phyloP scores from a whole-genome alignment of 352 stramenopile species.

The Phytophthora pinifolia region DNA sequence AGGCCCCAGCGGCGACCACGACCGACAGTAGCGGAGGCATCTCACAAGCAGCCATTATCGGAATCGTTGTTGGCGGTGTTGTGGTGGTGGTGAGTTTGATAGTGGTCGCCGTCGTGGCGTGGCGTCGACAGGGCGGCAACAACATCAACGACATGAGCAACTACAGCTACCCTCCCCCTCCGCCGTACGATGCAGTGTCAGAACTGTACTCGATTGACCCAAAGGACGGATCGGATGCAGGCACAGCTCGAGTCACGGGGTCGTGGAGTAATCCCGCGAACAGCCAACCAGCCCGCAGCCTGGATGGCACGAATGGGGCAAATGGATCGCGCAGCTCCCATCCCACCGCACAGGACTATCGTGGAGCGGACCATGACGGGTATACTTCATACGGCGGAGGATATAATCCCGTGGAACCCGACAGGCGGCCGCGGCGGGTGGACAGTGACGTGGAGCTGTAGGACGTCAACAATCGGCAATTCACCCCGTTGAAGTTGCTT shows the following conservation, averaged over 20 bases:
- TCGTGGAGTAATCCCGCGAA: conserved; percentile 27
- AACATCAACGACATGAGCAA: conserved; percentile 26
- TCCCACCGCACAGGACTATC: conserved; percentile 12
- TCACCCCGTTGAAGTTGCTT: neutral
- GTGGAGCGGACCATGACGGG: conserved; percentile 16
- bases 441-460: conserved; percentile 73
- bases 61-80: conserved; percentile 58
- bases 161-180: conserved; percentile 53
- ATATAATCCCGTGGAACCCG: conserved; percentile 32
- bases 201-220: conserved; percentile 28
- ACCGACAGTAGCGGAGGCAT: conserved; percentile 28
- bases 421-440: conserved; percentile 35
- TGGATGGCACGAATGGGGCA: conserved; percentile 41
- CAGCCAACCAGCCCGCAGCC: conserved; percentile 28
- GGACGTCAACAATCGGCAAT: neutral
- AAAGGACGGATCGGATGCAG: conserved; percentile 27
- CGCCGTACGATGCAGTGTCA: conserved; percentile 47
- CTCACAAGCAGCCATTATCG: conserved; percentile 49
- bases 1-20: conserved; percentile 20
- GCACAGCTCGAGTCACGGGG: conserved; percentile 17
- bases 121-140: conserved; percentile 31
- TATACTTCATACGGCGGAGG: conserved; percentile 21
- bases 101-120: conserved; percentile 40
- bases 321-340: conserved; percentile 44
- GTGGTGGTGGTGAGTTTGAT: conserved; percentile 48